Percentiles rank a stretch among this genome's conserved stretches.
phyloP scores from a whole-genome alignment of 345 rosid species.

The Populus pruinosa region DNA sequence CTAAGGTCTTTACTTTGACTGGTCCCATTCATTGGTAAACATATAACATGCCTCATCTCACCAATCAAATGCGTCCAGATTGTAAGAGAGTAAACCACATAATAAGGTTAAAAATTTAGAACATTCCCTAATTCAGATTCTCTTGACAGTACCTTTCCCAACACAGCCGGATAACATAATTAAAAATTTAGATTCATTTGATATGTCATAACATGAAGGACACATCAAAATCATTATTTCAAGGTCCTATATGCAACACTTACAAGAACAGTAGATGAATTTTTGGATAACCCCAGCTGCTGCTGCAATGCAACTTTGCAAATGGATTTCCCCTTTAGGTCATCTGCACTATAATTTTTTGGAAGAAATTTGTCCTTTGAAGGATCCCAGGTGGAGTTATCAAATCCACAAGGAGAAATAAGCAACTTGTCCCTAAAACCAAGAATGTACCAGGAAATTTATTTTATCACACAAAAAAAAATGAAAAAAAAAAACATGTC shows the following conservation, averaged over 20 bases:
- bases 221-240: not conserved
- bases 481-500: not conserved
- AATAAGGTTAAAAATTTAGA: too few species aligned
- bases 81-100: not conserved
- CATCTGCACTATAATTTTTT: constrained; percentile 46
- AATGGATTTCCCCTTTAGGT: constrained; percentile 55
- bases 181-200: not conserved
- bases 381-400: constrained; percentile 65
- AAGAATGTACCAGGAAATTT: constrained; percentile 4
- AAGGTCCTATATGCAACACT: constrained; percentile 17
- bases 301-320: constrained; percentile 58
- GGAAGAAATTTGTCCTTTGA: constrained; percentile 57
- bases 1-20: not conserved
- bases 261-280: constrained; percentile 47
- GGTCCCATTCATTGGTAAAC: not conserved
- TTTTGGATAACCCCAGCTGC: constrained; percentile 38
- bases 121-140: too few species aligned
- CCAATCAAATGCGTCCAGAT: not conserved
- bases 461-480: not conserved
- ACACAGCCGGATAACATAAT: not conserved
- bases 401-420: constrained; percentile 57
- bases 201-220: not conserved
- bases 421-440: constrained; percentile 61
- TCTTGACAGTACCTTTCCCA: not conserved
- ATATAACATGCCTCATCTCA: not conserved